Base-by-base conservation (phyloP, 768 basidiomycete genomes). In the Boletus subparvulus region DNA sequence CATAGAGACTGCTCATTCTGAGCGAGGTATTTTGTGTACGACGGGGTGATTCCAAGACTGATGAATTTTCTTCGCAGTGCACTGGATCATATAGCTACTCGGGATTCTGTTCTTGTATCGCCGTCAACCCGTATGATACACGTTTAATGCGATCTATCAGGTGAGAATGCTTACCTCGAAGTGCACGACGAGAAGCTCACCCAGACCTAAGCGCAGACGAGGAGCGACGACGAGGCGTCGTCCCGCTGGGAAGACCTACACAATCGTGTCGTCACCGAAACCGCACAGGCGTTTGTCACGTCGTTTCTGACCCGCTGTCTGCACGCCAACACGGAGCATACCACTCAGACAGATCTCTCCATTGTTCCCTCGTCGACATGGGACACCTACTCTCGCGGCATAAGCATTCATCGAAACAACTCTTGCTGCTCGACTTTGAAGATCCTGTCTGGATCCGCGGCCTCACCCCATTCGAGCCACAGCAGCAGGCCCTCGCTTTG, bases 261-360 rank as follows among this genome's bases (percentile, higher is more conserved):
- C 69, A 84, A 82, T 58, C 92, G 94, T 61, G 92, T 94, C 50
- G 84, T 84, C 13, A 89, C 89, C 0, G 92, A 94, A 68, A 92
- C 88, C 0, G 90, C 92, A 0, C 92, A 94, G 64, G 79, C 87
- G 0, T 94, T 93, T 69, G 87, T 87, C 41, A 88, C 80, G 4
- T 81, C 84, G 6, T 93, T 92, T 82, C 81, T 93, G 58, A 86
- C 81, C 6, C 82, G 91, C 14, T 85, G 83, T 62, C 65, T 91
- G 26, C 86, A 89, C 46, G 84, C 87, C 33, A 80, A 90, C 66
- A 81, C 83, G 12, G 89, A 92, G 58, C 89, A 90, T 59, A 74
- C 75, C 19, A 60, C 58, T 6, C 69, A 62, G 26, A 63, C 60
- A 1, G 69, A 71, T 19, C 60, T 68, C 6, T 70, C 58, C 6